A percentile compares a stretch with the other conserved stretches of the same genome.
These are phyloP conservation scores for Sugiyamaella americana DNA, from an alignment of 805 yeast genomes.

Conservation along the genomic window DNA sequence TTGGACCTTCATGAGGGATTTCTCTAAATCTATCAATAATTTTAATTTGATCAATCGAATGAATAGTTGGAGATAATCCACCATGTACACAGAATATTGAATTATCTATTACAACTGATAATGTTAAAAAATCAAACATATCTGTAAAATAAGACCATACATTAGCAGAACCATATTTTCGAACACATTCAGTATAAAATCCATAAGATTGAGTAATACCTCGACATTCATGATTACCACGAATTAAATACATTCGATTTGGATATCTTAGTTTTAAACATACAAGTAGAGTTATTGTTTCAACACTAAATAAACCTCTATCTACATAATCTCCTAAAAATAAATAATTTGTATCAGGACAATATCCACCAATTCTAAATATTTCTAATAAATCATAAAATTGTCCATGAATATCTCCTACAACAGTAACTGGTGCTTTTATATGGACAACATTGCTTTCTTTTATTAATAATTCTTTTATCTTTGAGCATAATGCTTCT, in stretches of 20 bases:
- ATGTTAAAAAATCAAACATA: conserved; percentile 81
- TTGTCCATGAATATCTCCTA: conserved; percentile 98
- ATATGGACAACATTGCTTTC: conserved; percentile 87
- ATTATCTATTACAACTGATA: conserved; percentile 86
- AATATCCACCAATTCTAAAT: conserved; percentile 85
- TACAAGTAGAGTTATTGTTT: conserved; percentile 78
- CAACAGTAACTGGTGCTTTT: conserved; percentile 84
- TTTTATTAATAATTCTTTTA: conserved; percentile 70
- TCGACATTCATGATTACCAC: conserved; percentile 96
- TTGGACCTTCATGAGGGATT: conserved; percentile 98
- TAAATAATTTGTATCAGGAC: conserved; percentile 89
- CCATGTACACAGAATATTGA: conserved; percentile 94
- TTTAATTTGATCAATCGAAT: conserved; percentile 84
- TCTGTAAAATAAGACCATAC: conserved; percentile 92
- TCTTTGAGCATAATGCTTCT: conserved; percentile 66
- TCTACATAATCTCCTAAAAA: conserved; percentile 96
- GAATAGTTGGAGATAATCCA: conserved; percentile 91
- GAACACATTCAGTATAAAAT: conserved; percentile 87
- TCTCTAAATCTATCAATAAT: conserved; percentile 88
- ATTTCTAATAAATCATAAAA: conserved; percentile 90
- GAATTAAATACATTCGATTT: conserved; percentile 64
- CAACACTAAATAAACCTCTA: conserved; percentile 88
- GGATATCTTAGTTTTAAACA: conserved; percentile 87
- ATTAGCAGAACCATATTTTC: conserved; percentile 73
- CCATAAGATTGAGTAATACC: conserved; percentile 98